phyloP scores from a whole-genome alignment of 495 filamentous ascomycete species.

The Lophium mytilinum region DNA sequence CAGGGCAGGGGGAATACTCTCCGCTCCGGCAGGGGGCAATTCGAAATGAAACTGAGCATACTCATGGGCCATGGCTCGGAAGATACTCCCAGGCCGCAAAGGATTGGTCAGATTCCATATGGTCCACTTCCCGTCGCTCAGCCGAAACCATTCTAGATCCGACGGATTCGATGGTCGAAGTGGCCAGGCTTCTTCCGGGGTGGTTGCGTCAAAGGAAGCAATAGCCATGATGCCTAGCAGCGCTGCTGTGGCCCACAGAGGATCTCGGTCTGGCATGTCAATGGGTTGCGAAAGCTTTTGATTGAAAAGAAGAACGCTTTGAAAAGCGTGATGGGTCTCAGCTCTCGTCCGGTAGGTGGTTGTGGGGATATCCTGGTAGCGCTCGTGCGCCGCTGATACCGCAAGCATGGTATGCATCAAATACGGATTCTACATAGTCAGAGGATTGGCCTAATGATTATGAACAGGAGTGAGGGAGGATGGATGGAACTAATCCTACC shows the following conservation, averaged over 20 bases:
- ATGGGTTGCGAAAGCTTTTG: constrained; percentile 29
- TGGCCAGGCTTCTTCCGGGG: constrained; percentile 35
- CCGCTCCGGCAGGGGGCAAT: not conserved
- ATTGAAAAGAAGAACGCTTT: constrained; percentile 36
- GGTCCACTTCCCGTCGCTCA: constrained; percentile 33
- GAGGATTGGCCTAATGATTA: constrained; percentile 1
- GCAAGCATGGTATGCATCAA: constrained; percentile 36
- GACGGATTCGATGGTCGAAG: constrained; percentile 22
- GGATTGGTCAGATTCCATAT: constrained; percentile 34
- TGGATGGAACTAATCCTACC: constrained; percentile 14
- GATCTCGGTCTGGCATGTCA: constrained; percentile 27
- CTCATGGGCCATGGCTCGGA: constrained; percentile 10
- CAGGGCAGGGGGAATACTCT: not conserved
- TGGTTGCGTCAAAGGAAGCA: constrained; percentile 28
- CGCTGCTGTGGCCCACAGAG: constrained; percentile 35
- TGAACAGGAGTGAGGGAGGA: not conserved
- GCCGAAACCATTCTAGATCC: constrained; percentile 36
- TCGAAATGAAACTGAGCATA: not conserved
- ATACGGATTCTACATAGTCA: constrained; percentile 22
- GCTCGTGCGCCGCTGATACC: constrained; percentile 35
- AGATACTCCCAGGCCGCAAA: constrained; percentile 32
- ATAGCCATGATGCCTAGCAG: constrained; percentile 32
- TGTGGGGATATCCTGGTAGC: constrained; percentile 18
- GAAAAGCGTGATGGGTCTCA: constrained; percentile 33
- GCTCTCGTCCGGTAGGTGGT: not conserved